These are phyloP conservation scores for Lanmaoa rubissima DNA, from an alignment of 768 basidiomycete genomes.

Conservation along the genomic window DNA sequence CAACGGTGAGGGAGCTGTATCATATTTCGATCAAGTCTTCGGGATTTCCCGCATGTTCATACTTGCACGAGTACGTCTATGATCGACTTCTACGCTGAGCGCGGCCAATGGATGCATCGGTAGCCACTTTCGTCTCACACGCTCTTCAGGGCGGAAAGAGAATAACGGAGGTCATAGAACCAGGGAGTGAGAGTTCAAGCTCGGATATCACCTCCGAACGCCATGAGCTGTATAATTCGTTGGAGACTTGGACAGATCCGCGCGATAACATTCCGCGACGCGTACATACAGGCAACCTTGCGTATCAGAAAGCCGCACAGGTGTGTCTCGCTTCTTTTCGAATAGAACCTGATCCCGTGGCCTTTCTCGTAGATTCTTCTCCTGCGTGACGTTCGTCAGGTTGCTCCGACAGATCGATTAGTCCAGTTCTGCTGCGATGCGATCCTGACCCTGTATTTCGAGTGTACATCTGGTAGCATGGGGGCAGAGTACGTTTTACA, in stretches of 20 bases:
- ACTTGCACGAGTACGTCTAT: constrained; percentile 28
- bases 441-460: constrained; percentile 30
- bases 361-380: constrained; percentile 30
- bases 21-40: constrained; percentile 46
- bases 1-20: constrained; percentile 32
- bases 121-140: constrained; percentile 26
- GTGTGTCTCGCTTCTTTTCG: constrained; percentile 27
- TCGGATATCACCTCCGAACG: constrained; percentile 22
- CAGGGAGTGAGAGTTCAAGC: constrained; percentile 9
- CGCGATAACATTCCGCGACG: constrained; percentile 24
- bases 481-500: constrained; percentile 33
- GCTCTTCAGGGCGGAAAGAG: constrained; percentile 34
- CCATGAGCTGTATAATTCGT: constrained; percentile 24
- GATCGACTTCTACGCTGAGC: background rate
- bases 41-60: constrained; percentile 36
- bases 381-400: constrained; percentile 33
- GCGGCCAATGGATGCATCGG: constrained; percentile 10
- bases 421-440: constrained; percentile 29
- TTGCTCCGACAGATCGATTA: constrained; percentile 25
- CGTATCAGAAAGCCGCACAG: constrained; percentile 35
- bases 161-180: constrained; percentile 5
- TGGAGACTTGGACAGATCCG: constrained; percentile 29
- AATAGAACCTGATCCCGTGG: constrained; percentile 22
- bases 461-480: constrained; percentile 30
- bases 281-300: constrained; percentile 35